Percentiles rank a stretch among this genome's conserved stretches.
Conservation (phyloP, 768 basidiomycete species). For the Suillus tomentosus region DNA sequence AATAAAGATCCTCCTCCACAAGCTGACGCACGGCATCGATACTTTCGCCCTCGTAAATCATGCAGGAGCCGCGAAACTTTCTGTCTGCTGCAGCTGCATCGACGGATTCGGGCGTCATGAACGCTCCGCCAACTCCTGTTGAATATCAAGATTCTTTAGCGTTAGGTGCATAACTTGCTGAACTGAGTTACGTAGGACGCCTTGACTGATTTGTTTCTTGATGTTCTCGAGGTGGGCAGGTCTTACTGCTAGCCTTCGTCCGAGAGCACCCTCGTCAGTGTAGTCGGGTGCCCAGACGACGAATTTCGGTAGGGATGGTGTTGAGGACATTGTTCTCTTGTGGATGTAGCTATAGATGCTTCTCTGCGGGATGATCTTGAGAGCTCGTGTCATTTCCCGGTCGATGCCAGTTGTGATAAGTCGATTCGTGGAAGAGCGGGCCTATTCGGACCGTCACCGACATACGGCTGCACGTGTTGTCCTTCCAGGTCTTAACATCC, state of each 20-base stretch:
- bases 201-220: constrained; percentile 37
- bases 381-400: neutral
- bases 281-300: constrained; percentile 70
- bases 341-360: neutral
- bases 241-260: constrained; percentile 55
- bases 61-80: constrained; percentile 60
- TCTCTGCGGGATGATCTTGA: neutral
- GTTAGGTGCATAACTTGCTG: neutral
- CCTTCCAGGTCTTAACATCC: neutral
- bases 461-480: no score
- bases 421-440: constrained; percentile 8
- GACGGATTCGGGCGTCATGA: constrained; percentile 58
- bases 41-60: constrained; percentile 55
- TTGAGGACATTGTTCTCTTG: constrained; percentile 21
- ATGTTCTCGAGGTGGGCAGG: constrained; percentile 49
- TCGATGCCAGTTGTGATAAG: neutral
- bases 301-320: constrained; percentile 35
- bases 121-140: constrained; percentile 56
- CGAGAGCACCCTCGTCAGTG: constrained; percentile 54
- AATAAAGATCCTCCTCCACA: constrained; percentile 27
- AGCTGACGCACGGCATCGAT: constrained; percentile 43
- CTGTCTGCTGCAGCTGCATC: constrained; percentile 47
- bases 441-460: neutral
- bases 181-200: constrained; percentile 50
- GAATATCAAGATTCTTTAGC: constrained; percentile 19